Conservation (phyloP, 306 rosid species). For the Oemleria cerasiformis region DNA sequence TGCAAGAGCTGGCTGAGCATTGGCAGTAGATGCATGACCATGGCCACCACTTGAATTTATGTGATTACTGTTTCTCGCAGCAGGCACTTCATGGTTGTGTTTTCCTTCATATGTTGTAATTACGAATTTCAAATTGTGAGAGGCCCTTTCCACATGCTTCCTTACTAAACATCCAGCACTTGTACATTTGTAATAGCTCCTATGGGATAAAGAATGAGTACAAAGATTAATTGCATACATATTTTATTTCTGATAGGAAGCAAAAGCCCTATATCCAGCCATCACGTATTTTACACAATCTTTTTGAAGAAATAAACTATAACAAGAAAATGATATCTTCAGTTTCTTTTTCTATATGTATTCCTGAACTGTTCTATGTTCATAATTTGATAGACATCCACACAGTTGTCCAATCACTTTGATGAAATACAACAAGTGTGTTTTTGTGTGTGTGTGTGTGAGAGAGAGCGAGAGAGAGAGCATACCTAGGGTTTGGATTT, state of each 20-base stretch:
- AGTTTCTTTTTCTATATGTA: not conserved
- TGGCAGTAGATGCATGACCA: constrained; percentile 30
- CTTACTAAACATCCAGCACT: constrained; percentile 78
- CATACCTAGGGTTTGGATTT: constrained; percentile 91
- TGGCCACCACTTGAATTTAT: constrained; percentile 39
- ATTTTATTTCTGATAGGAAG: too few relatives aligned
- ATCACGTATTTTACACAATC: too few relatives aligned
- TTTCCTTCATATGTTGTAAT: constrained; percentile 85
- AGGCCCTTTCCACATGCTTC: constrained; percentile 94
- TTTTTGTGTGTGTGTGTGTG: too few relatives aligned
- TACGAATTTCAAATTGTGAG: constrained; percentile 66
- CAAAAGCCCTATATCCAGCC: too few relatives aligned
- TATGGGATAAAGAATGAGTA: constrained; percentile 24
- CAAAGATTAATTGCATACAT: constrained; percentile 8
- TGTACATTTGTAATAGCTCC: constrained; percentile 99
- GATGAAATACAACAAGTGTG: not conserved
- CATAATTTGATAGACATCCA: not conserved
- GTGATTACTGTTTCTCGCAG: constrained; percentile 63
- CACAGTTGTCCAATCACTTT: not conserved
- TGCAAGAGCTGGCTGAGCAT: constrained; percentile 39
- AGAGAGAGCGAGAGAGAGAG: not conserved
- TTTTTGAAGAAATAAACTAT: not conserved
- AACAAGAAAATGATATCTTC: not conserved
- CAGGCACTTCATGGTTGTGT: constrained; percentile 82
- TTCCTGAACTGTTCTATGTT: not conserved